A percentile compares a stretch with the other conserved stretches of the same genome.
These are phyloP conservation scores for Phellopilus nigrolimitatus DNA, from an alignment of 1,284 basidiomycete species.

Conservation along the genomic window DNA sequence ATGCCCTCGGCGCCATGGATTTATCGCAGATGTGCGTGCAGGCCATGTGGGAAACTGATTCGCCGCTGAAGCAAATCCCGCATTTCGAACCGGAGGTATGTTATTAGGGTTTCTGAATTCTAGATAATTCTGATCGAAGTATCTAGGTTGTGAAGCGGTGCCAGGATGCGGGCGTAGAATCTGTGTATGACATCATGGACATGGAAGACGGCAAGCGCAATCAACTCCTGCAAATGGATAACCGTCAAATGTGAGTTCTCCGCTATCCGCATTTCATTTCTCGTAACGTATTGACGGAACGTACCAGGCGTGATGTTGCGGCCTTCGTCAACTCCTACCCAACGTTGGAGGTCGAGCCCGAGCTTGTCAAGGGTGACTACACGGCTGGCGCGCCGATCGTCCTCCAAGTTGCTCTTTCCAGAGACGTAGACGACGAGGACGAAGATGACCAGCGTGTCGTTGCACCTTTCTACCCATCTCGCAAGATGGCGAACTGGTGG, in stretches of 20 bases:
- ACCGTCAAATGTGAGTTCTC: conserved; percentile 71
- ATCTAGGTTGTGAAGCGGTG: conserved; percentile 77
- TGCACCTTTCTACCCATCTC: conserved; percentile 86
- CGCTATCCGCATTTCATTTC: not conserved
- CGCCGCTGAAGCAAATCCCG: conserved; percentile 91
- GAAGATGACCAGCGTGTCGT: conserved; percentile 74
- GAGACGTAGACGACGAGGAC: conserved; percentile 78
- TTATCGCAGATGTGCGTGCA: conserved; percentile 99
- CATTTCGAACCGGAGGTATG: conserved; percentile 86
- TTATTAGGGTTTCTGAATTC: not conserved
- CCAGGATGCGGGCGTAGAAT: conserved; percentile 74
- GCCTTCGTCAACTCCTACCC: conserved; percentile 94
- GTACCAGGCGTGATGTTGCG: conserved; percentile 76
- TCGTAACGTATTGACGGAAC: conserved; percentile 22
- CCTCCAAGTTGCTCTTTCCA: conserved; percentile 75
- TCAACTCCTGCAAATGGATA: conserved; percentile 80
- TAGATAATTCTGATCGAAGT: not conserved
- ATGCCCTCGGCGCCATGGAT: conserved; percentile 96
- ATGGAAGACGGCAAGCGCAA: conserved; percentile 90
- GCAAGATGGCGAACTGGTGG: conserved; percentile 98
- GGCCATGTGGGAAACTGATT: conserved; percentile 96
- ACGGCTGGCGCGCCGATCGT: conserved; percentile 81
- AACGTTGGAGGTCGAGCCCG: conserved; percentile 81
- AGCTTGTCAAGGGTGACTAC: conserved; percentile 81
- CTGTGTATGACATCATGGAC: conserved; percentile 95